Evolutionary conservation across 2,329 filamentous ascomycete genomes (phyloP), one percentile per base, ranked within the genome.

Genomic region (Penicillium aurantiogriseum): DNA sequence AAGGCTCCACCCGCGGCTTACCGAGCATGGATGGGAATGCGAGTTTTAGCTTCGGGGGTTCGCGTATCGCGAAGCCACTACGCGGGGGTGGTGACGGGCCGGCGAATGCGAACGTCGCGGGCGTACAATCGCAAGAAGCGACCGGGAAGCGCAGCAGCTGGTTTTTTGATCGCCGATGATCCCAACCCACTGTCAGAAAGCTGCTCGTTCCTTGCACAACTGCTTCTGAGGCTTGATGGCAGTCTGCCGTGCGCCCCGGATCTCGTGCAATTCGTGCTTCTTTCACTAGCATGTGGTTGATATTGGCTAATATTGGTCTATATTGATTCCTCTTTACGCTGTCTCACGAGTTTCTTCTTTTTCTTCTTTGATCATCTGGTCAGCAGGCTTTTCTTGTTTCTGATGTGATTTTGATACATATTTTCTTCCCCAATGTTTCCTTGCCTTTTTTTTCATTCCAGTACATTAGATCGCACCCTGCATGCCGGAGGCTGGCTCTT

Each of bases 1-100:
- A 88, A 48, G 91, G 92, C 69, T 94, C 90, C 64, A 96, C 92
- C 11, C 88, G 92, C 64, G 92, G 91, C 53, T 85, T 97, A 54
- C 85, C 85, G 64, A 84, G 86, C 47, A 81, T 83, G 54, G 76
- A 82, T 60, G 84, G 83, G 53, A 86, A 85, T 69, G 85, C 83
- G 49, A 86, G 85, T 69, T 93, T 95, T 75, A 91, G 83, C 77
- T 95, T 86, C 64, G 81, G 81, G 54, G 80, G 79, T 51, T 77
- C 82, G 11, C 75, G 85, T 59, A 88, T 88, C 67, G 85, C 85
- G 43, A 88, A 88, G 71, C 85, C 85, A 19, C 78, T 88, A 5
- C 80, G 85, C 44, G 85, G 85, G 36, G 74, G 74, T 44, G 75
- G 74, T 31, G 74, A 73, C 60, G 72, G 71, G 40, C 71, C 74